These are phyloP conservation scores for Eleusine indica DNA, from an alignment of 176 grass and related monocot genomes.

Conservation along the genomic window DNA sequence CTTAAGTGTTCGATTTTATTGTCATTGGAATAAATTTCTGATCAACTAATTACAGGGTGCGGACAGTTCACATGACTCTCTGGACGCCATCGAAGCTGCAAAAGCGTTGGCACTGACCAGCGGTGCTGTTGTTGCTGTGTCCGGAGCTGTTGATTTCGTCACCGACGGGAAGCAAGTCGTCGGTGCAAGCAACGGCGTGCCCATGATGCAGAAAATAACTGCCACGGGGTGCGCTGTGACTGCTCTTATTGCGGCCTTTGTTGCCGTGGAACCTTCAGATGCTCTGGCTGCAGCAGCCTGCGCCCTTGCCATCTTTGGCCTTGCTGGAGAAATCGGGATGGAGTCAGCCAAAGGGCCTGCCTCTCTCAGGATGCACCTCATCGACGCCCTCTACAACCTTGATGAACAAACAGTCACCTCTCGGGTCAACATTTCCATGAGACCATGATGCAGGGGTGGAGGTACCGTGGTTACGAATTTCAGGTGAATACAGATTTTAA, in stretches of 20 bases:
- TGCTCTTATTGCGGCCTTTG: constrained; percentile 71
- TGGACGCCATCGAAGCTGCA: constrained; percentile 59
- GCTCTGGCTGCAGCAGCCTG: constrained; percentile 52
- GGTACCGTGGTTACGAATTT: background rate
- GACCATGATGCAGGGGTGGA: background rate
- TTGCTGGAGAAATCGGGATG: constrained; percentile 72
- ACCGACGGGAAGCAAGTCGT: constrained; percentile 57
- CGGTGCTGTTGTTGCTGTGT: constrained; percentile 61
- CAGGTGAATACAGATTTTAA: background rate
- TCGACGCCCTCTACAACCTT: constrained; percentile 65
- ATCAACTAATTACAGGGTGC: constrained; percentile 49
- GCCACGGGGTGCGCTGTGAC: constrained; percentile 79
- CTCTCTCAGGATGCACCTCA: constrained; percentile 80
- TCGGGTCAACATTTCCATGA: constrained; percentile 45
- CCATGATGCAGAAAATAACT: constrained; percentile 87
- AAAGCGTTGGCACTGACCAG: constrained; percentile 61
- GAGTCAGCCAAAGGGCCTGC: constrained; percentile 70
- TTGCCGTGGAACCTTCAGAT: constrained; percentile 63
- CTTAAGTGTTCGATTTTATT: background rate
- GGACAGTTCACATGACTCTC: constrained; percentile 70
- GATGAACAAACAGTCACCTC: constrained; percentile 48
- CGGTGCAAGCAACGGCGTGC: constrained; percentile 59
- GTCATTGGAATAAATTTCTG: constrained; percentile 2
- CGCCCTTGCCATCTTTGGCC: constrained; percentile 67
- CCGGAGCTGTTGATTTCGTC: constrained; percentile 70